Base-by-base conservation (phyloP, 352 stramenopile species). In the Phytophthora meadii region DNA sequence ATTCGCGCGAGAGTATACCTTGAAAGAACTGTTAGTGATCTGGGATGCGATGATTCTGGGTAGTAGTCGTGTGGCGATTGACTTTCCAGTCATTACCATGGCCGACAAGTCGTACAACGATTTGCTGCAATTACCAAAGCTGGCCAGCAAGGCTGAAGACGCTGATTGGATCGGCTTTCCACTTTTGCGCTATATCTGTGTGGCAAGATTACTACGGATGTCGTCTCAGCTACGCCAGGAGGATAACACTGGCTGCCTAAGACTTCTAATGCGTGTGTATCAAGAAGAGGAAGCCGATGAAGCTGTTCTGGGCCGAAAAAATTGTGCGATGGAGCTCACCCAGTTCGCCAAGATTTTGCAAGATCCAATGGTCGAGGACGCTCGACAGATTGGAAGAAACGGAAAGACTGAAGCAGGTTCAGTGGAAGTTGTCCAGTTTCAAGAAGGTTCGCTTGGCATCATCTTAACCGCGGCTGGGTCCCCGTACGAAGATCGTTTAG, bases 11-110 rank as follows among this genome's bases (percentile, higher is more conserved):
- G 87, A 95, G 58, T 95, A 88, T 40, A 68, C 67, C 3, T 75
- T 95, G 39, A 68, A 88, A 9, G 76, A 89, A 24, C 49, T 92
- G 2, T 36, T 95, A 11, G 62, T 62, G 22, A 52, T 95, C 1
- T 95, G 87, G 84, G 78, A 92, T 65, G 83, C 76, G 4, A 83
- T 95, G 61, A 86, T 95, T 47, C 27, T 76, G 34, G 77, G 90
- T 30, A 39, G 11, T 1, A 65, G 32, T 22, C 70, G 81, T 0
- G 59, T 55, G 1, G 11, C 45, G 9, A 72, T 92, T 56, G 32
- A 74, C 2, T 89, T 84, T 32, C 79, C 79, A 3, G 48, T 45
- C 0, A 72, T 75, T 22, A 72, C 78, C 5, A 61, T 74, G 36
- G 67, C 44, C 3, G 59, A 80, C 14, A 72, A 80, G 17, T 57